Evolutionary conservation across 352 stramenopile species (phyloP).

Genomic region (Lagenidium giganteum): DNA sequence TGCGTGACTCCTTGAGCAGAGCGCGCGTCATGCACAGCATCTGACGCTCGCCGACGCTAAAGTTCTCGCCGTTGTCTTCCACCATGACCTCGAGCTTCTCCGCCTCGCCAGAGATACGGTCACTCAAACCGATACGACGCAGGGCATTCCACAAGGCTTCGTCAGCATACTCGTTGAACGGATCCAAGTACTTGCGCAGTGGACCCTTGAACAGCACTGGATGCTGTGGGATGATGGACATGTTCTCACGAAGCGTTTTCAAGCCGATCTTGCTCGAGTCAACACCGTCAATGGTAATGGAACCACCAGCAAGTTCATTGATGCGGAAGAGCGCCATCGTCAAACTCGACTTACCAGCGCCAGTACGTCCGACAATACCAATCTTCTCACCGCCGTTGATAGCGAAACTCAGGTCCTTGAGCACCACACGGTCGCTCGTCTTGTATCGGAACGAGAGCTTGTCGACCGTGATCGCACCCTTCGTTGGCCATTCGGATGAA

Average conservation of each 20-base stretch:
- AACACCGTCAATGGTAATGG: constrained; percentile 85
- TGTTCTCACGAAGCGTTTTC: constrained; percentile 61
- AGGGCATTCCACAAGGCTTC: constrained; percentile 44
- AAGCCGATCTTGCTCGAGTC: constrained; percentile 75
- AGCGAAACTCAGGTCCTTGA: constrained; percentile 34
- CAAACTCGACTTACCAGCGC: constrained; percentile 2
- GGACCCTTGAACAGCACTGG: constrained; percentile 90
- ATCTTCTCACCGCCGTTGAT: constrained; percentile 61
- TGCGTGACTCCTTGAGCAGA: constrained; percentile 62
- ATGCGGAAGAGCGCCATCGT: constrained; percentile 2
- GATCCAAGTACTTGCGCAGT: constrained; percentile 89
- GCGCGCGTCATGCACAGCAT: constrained; percentile 89
- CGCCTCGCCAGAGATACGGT: constrained; percentile 44
- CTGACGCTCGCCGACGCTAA: constrained; percentile 89
- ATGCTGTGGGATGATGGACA: constrained; percentile 93
- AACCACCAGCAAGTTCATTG: constrained; percentile 2
- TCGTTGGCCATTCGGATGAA: constrained; percentile 74
- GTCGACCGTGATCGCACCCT: constrained; percentile 76
- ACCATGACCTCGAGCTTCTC: constrained; percentile 71
- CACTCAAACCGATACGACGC: constrained; percentile 34
- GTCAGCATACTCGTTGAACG: constrained; percentile 77
- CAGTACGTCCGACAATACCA: constrained; percentile 16
- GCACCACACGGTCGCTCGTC: constrained; percentile 33
- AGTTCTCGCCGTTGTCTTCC: constrained; percentile 92
- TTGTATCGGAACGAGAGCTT: constrained; percentile 89